Evolutionary conservation across 345 rosid genomes (phyloP).

Genomic region (Gossypioides kirkii): DNA sequence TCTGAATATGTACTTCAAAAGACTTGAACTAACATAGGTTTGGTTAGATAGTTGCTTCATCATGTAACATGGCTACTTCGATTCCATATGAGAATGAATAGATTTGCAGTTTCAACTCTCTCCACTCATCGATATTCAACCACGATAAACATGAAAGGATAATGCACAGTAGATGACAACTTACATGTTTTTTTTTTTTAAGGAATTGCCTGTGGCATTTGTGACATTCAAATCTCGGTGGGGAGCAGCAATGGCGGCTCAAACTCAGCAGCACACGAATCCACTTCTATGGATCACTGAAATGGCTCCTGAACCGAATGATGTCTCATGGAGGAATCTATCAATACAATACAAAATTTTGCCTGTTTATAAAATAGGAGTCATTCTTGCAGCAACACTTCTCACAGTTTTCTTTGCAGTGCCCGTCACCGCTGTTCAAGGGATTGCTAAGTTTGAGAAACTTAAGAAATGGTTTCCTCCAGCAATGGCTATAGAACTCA

Average conservation of each 20-base stretch:
- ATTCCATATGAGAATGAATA: neutral
- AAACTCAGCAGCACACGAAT: constrained; percentile 78
- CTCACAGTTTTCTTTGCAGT: constrained; percentile 82
- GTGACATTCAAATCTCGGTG: constrained; percentile 71
- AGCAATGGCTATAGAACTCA: constrained; percentile 65
- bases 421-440: constrained; percentile 92
- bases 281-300: constrained; percentile 74
- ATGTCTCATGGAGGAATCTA: constrained; percentile 74
- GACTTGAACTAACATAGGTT: neutral
- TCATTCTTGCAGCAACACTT: constrained; percentile 63
- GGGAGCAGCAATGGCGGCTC: constrained; percentile 68
- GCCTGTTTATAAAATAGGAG: constrained; percentile 61
- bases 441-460: constrained; percentile 82
- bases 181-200: constrained; percentile 10
- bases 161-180: neutral
- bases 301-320: constrained; percentile 83
- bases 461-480: constrained; percentile 88
- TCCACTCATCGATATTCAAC: neutral
- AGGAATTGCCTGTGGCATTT: constrained; percentile 87
- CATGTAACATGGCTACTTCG: neutral
- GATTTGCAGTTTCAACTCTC: neutral
- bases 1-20: neutral
- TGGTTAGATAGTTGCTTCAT: neutral
- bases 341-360: constrained; percentile 43
- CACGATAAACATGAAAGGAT: neutral